phyloP scores from a whole-genome alignment of 1,284 basidiomycete species.

The Mrakiaceae sp. region DNA sequence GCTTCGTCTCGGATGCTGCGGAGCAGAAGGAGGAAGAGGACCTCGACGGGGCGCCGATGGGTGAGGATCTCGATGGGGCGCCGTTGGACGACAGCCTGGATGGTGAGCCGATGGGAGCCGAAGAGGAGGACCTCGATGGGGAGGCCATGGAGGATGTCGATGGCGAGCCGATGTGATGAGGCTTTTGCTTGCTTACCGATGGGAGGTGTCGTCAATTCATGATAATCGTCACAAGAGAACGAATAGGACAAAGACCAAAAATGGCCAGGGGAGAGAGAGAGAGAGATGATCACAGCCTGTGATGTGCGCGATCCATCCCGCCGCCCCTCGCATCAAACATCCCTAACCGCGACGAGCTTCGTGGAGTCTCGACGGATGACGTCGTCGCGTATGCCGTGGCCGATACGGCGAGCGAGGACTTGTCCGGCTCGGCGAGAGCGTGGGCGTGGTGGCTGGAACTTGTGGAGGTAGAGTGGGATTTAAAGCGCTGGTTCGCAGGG shows the following conservation, averaged over 20 bases:
- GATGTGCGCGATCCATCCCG: too few species aligned
- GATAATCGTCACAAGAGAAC: too few species aligned
- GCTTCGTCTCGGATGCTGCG: conserved; percentile 29
- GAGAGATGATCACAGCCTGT: too few species aligned
- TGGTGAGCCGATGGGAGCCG: conserved; percentile 25
- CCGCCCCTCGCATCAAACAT: too few species aligned
- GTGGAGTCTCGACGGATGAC: conserved; percentile 35
- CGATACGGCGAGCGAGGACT: neutral
- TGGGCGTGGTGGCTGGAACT: neutral
- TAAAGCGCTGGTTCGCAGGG: neutral
- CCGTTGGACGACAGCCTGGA: conserved; percentile 30
- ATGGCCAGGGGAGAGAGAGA: too few species aligned
- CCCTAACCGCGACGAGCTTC: too few species aligned
- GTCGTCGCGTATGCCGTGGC: neutral
- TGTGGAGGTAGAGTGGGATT: neutral
- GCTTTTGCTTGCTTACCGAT: too few species aligned
- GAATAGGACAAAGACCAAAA: too few species aligned
- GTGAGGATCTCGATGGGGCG: conserved; percentile 25
- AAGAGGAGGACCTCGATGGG: conserved; percentile 31
- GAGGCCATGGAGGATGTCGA: conserved; percentile 32
- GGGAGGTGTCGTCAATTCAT: too few species aligned
- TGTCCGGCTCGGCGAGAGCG: neutral
- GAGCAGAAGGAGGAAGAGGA: neutral
- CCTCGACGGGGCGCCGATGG: conserved; percentile 1
- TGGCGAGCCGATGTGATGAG: conserved; percentile 20